Evolutionary conservation across 345 rosid species (phyloP), one percentile per base, ranked within the genome.

Genomic region (Rhodamnia argentea): DNA sequence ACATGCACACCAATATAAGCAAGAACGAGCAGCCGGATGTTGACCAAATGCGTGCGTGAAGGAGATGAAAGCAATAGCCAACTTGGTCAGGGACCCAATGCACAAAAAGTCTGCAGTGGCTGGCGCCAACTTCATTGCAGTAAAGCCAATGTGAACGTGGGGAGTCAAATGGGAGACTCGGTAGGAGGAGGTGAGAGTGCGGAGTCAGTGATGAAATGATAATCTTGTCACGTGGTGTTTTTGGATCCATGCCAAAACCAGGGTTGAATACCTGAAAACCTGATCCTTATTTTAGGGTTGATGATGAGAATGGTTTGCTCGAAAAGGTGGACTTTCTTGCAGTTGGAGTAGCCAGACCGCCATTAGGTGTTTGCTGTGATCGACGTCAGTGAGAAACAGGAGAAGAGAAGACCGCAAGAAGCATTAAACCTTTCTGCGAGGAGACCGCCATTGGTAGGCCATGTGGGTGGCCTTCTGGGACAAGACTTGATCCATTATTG

Each of bases 91-190:
- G 81, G 26, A 70, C 47, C 81, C 81, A 20, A 10, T 5, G 47
- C 47, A 37, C 27, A 44, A 22, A 83, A 83, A 55, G 85, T 83
- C 85, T 83, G 70, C 74, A 40, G 85, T 83, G 85, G 85, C 85
- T 29, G 85, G 85, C 85, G 85, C 85, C 85, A 16, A 37, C 62
- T 26, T 32, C 81, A 70, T 70, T 70, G 47, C 26, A 2, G 47
- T 7, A 1, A 70, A 70, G 81, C 37, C 47, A 10, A 37, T 70
- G 81, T 70, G 47, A 70, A 70, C 81, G 81, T 37, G 13, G 37
- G 81, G 40, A 37, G 81, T 70, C 81, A 70, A 70, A 70, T 4
- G 81, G 24, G 47, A 37, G 81, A 70, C 76, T 29, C 81, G 10
- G 52, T 4, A 50, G 12, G 13, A 11, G 13, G 7, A 51, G 24